Base-by-base conservation (phyloP, 495 filamentous ascomycete species). In the Lichina pygmaea region DNA sequence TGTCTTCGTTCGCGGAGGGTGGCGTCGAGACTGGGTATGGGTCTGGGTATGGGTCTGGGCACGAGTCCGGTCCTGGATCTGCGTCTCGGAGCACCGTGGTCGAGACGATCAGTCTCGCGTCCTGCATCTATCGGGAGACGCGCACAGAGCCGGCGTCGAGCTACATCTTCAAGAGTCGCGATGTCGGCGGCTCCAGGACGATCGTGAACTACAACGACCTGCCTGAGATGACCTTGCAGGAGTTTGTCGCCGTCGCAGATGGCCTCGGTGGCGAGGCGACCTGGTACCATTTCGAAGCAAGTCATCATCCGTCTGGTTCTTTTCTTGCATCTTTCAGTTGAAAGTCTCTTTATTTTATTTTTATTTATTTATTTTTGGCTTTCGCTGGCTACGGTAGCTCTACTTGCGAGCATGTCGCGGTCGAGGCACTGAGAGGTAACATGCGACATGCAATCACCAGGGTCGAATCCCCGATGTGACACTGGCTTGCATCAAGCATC, bases 211-310 rank as follows among this genome's bases (percentile, higher is more conserved):
- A 71, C 55, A 80, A 76, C 55, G 67, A 68, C 43, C 60, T 79
- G 12, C 66, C 67, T 0, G 75, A 80, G 53, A 76, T 81, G 71
- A 73, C 62, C 8, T 48, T 58, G 7, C 60, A 57, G 36, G 77
- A 80, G 54, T 77, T 80, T 49, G 42, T 47, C 16, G 33, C 34
- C 11, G 51, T 57, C 33, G 60, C 56, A 30, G 46, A 60, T 42
- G 48, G 51, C 13, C 38, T 66, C 40, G 51, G 53, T 0, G 46
- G 49, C 6, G 34, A 48, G 4, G 50, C 54, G 13, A 54, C 53
- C 12, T 79, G 73, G 73, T 80, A 70, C 60, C 77, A 83, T 62
- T 83, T 83, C 50, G 77, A 81, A 65, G 77, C 76, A 58, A 42
- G 66, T 54, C 43, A 42, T 43, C 46, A 50, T 52, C 44, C 48